Conservation (phyloP, 108 stramenopile species). For the Aurantiochytrium sp. region DNA sequence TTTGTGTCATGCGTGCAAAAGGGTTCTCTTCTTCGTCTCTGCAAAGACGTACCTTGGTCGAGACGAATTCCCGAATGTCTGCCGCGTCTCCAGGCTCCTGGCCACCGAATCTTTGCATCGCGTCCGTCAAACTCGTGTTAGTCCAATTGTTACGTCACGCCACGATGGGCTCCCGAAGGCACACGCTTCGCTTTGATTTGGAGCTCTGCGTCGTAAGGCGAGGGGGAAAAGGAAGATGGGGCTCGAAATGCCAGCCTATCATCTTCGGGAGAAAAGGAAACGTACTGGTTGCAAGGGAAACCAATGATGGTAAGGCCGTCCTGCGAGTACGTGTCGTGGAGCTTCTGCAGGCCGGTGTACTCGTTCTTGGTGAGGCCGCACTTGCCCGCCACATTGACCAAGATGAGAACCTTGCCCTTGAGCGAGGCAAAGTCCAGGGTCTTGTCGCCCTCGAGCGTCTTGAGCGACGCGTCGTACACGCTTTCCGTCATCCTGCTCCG, state of each 20-base stretch:
- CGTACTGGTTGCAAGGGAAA: conserved; percentile 55
- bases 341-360: not conserved
- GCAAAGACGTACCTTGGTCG: conserved; percentile 2
- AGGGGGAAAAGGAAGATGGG: no score
- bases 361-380: conserved; percentile 3
- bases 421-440: not conserved
- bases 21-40: not conserved
- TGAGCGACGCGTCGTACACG: not conserved
- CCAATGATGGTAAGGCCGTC: conserved; percentile 44
- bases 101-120: conserved; percentile 14
- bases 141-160: no score
- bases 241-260: no score
- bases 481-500: not conserved
- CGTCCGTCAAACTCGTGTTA: no score
- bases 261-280: not conserved
- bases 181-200: no score
- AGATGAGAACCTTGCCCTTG: conserved; percentile 4
- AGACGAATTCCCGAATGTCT: not conserved
- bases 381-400: conserved; percentile 7
- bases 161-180: no score
- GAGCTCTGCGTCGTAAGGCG: no score
- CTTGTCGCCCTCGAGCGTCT: not conserved
- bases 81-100: conserved; percentile 27
- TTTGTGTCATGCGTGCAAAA: not conserved
- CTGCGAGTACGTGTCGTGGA: conserved; percentile 30